Evolutionary conservation across 2,329 filamentous ascomycete species (phyloP).

Genomic region (Fusarium dimerum): DNA sequence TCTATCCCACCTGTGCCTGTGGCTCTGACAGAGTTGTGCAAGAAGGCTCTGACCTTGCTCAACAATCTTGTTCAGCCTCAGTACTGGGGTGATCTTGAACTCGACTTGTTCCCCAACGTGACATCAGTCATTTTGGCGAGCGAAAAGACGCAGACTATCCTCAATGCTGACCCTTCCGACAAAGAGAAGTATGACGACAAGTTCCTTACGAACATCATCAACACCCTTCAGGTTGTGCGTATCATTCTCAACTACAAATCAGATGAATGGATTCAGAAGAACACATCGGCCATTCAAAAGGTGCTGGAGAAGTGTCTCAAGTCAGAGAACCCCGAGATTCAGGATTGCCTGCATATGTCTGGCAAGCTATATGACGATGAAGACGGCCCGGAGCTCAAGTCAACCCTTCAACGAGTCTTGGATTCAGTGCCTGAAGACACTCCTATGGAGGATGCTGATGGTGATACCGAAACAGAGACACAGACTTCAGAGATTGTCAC

Average conservation of each 20-base stretch:
- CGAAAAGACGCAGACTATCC: conserved; percentile 68
- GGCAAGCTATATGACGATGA: conserved; percentile 72
- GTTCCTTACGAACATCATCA: conserved; percentile 85
- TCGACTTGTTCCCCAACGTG: conserved; percentile 88
- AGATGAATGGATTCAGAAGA: conserved; percentile 86
- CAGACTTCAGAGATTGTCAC: conserved; percentile 85
- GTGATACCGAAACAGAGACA: conserved; percentile 79
- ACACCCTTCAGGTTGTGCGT: conserved; percentile 88
- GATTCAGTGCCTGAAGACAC: conserved; percentile 81
- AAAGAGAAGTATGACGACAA: conserved; percentile 80
- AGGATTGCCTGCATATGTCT: conserved; percentile 82
- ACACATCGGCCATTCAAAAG: conserved; percentile 77
- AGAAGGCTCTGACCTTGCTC: conserved; percentile 79
- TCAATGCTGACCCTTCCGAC: conserved; percentile 60
- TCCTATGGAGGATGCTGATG: conserved; percentile 74
- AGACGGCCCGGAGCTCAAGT: conserved; percentile 69
- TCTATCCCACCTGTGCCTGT: conserved; percentile 49
- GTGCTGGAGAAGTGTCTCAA: conserved; percentile 86
- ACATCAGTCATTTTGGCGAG: conserved; percentile 82
- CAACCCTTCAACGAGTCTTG: conserved; percentile 79
- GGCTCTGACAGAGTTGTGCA: conserved; percentile 74
- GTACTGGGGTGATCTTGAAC: conserved; percentile 89
- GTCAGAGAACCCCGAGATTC: conserved; percentile 87
- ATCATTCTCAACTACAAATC: conserved; percentile 86
- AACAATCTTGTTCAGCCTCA: conserved; percentile 82